phyloP scores from a whole-genome alignment of 345 rosid genomes.

The Psidium friedrichsthalianum region DNA sequence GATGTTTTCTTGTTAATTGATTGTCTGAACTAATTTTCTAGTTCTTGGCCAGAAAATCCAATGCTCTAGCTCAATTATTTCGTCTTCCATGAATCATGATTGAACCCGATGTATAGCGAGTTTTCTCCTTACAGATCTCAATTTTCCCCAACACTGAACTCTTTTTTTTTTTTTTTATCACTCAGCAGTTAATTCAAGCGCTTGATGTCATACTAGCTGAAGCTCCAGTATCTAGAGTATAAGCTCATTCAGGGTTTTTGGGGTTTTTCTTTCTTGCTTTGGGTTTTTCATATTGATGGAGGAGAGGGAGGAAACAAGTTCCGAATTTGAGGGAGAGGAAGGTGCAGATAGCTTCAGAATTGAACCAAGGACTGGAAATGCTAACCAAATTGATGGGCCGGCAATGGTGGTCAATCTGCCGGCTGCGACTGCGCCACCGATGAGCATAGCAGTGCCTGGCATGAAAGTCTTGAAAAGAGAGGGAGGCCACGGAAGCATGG shows the following conservation, averaged over 20 bases:
- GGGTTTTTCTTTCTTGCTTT: slow-evolving; percentile 7
- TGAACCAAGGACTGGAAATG: slow-evolving; percentile 44
- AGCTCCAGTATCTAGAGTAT: neutral
- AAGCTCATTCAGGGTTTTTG: slow-evolving; percentile 19
- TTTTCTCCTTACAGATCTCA: neutral
- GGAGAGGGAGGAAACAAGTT: slow-evolving; percentile 36
- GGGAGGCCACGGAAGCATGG: slow-evolving; percentile 85
- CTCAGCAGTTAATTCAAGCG: neutral
- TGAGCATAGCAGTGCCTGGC: neutral
- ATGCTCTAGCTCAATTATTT: neutral
- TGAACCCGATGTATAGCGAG: neutral
- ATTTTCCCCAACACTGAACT: neutral
- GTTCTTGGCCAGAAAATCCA: neutral
- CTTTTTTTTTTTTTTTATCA: neutral
- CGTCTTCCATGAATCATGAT: neutral
- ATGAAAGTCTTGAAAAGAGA: slow-evolving; percentile 62
- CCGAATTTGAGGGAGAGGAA: slow-evolving; percentile 34
- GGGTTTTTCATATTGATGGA: slow-evolving; percentile 38
- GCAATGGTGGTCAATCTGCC: neutral
- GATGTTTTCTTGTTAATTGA: neutral
- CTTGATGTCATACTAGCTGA: neutral
- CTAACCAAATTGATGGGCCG: slow-evolving; percentile 20
- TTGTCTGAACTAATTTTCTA: neutral
- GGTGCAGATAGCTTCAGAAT: slow-evolving; percentile 34
- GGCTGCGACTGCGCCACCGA: neutral